A percentile compares a stretch with the other conserved stretches of the same genome.
These are phyloP conservation scores for Afroboletus lepidellus DNA, from an alignment of 1,284 basidiomycete species.

Conservation along the genomic window DNA sequence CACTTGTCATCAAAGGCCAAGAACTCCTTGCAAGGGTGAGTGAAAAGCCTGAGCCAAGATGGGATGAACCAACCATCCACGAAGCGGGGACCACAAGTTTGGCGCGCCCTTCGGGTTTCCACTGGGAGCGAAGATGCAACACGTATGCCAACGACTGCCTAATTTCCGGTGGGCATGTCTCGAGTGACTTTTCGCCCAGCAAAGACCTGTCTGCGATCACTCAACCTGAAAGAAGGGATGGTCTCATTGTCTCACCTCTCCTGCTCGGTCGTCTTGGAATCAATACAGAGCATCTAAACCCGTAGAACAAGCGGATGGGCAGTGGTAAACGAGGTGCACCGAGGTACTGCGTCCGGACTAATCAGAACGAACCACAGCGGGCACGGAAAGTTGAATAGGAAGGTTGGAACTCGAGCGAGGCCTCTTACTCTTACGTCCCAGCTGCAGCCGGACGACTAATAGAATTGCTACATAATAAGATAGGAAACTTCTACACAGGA, in stretches of 20 bases:
- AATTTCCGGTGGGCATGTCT: conserved; percentile 17
- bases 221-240: not conserved
- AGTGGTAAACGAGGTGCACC: not conserved
- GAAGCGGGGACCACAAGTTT: conserved; percentile 24
- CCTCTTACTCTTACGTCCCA: not conserved
- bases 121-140: conserved; percentile 22
- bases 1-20: conserved; percentile 5
- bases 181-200: conserved; percentile 8
- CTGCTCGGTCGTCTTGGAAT: not conserved
- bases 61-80: conserved; percentile 25
- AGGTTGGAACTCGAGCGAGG: not conserved
- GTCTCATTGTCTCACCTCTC: conserved; percentile 10
- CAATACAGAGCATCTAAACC: conserved; percentile 9
- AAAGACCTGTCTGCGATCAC: conserved; percentile 14
- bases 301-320: not conserved
- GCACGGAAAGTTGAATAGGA: not conserved
- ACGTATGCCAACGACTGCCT: conserved; percentile 23
- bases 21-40: conserved; percentile 12
- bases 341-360: not conserved
- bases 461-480: not conserved
- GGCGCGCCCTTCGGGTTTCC: conserved; percentile 18
- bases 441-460: not conserved
- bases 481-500: not conserved
- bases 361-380: not conserved
- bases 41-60: not conserved